Conservation (phyloP, 192 early-diverging fungal species). For the Mortierella alpina region DNA sequence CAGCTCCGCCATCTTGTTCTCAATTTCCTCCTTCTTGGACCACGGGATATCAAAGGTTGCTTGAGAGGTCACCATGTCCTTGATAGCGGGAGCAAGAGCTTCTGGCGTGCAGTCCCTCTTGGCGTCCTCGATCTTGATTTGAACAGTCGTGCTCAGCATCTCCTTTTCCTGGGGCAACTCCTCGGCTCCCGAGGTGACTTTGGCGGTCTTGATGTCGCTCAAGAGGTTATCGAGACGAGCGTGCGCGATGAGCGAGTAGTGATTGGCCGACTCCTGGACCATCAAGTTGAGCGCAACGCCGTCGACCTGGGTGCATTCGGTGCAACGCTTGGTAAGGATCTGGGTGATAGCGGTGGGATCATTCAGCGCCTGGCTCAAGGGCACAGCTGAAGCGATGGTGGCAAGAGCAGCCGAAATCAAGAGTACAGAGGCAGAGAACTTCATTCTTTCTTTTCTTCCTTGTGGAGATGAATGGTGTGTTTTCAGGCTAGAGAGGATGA, state of each 20-base stretch:
- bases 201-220: conserved; percentile 15
- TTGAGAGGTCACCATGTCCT: conserved; percentile 6
- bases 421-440: conserved; percentile 11
- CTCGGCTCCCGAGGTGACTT: conserved; percentile 18
- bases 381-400: conserved; percentile 12
- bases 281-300: conserved; percentile 16
- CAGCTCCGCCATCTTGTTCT: conserved; percentile 22
- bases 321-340: conserved; percentile 4
- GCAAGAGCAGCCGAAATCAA: conserved; percentile 27
- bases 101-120: conserved; percentile 27
- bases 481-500: background rate
- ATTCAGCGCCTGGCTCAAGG: background rate
- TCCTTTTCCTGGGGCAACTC: conserved; percentile 23
- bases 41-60: conserved; percentile 14
- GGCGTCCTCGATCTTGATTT: conserved; percentile 29
- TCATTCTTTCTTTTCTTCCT: conserved; percentile 21
- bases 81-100: conserved; percentile 16
- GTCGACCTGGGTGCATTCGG: conserved; percentile 15
- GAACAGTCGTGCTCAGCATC: background rate
- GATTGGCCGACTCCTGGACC: conserved; percentile 32
- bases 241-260: conserved; percentile 27
- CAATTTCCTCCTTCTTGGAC: conserved; percentile 30
- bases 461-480: background rate
- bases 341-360: background rate
- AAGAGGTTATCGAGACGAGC: conserved; percentile 29